These are phyloP conservation scores for Daldinia vernicosa DNA, from an alignment of 495 filamentous ascomycete genomes.

Conservation along the genomic window DNA sequence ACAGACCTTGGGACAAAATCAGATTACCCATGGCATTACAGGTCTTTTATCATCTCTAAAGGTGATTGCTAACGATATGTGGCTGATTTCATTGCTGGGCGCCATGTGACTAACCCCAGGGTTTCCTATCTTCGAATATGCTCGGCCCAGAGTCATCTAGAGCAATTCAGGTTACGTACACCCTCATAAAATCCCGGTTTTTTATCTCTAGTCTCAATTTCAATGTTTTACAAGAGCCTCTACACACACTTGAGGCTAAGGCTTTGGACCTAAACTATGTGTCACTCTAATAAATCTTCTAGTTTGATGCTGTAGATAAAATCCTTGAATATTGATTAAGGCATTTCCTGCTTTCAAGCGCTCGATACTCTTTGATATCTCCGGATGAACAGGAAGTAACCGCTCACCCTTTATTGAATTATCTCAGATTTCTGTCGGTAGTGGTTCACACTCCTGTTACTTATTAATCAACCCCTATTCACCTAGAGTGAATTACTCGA, in stretches of 20 bases:
- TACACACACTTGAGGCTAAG: not conserved
- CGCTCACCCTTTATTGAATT: not conserved
- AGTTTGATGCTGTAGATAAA: not conserved
- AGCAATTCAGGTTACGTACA: not conserved
- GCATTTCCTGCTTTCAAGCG: not conserved
- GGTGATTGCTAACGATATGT: not conserved
- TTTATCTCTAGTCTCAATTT: not conserved
- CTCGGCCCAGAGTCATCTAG: not conserved
- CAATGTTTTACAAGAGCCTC: not conserved
- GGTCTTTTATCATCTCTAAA: not conserved
- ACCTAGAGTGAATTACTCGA: constrained; percentile 28
- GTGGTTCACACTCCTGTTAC: not conserved
- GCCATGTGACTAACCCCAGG: not conserved
- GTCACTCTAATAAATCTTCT: not conserved
- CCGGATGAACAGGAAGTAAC: not conserved
- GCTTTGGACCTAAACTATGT: not conserved
- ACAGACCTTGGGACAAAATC: not conserved
- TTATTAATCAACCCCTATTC: not conserved
- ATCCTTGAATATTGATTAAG: not conserved
- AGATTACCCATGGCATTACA: not conserved
- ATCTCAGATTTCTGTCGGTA: not conserved
- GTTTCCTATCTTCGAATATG: not conserved
- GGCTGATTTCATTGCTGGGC: not conserved
- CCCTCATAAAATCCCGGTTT: not conserved
- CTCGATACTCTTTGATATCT: not conserved